Conservation (phyloP, 208 protist genomes). For the Strigomonas galati region DNA sequence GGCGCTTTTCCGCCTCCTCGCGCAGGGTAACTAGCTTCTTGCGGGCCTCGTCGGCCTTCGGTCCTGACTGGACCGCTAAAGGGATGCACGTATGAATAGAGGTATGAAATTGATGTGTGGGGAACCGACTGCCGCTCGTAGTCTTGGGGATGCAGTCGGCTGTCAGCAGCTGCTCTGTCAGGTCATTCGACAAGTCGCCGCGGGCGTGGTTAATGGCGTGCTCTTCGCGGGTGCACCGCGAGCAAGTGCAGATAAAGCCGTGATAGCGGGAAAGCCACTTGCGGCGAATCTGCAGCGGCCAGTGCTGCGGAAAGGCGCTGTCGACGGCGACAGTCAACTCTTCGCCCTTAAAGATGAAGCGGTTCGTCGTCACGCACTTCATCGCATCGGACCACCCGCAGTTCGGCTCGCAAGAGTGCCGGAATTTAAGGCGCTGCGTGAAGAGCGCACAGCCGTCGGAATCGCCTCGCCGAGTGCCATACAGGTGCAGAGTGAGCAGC, state of each 20-base stretch:
- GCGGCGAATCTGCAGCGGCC: conserved; percentile 42
- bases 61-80: neutral
- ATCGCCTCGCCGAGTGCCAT: conserved; percentile 12
- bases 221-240: conserved; percentile 35
- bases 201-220: conserved; percentile 24
- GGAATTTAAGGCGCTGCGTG: conserved; percentile 29
- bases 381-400: conserved; percentile 37
- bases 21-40: conserved; percentile 11
- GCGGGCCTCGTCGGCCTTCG: conserved; percentile 3
- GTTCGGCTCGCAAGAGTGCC: conserved; percentile 57
- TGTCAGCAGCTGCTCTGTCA: conserved; percentile 40
- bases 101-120: conserved; percentile 38
- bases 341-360: conserved; percentile 53
- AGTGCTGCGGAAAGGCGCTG: conserved; percentile 40
- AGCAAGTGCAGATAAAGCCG: conserved; percentile 36
- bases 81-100: conserved; percentile 25
- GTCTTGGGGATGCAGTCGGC: conserved; percentile 22
- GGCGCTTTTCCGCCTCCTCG: conserved; percentile 18
- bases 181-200: conserved; percentile 36
- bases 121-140: conserved; percentile 18
- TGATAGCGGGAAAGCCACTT: conserved; percentile 45
- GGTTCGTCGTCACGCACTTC: conserved; percentile 27
- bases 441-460: conserved; percentile 20
- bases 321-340: conserved; percentile 39
- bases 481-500: conserved; percentile 23